Evolutionary conservation across 345 rosid species (phyloP), one percentile per base, ranked within the genome.

Genomic region (Gossypium ekmanianum): DNA sequence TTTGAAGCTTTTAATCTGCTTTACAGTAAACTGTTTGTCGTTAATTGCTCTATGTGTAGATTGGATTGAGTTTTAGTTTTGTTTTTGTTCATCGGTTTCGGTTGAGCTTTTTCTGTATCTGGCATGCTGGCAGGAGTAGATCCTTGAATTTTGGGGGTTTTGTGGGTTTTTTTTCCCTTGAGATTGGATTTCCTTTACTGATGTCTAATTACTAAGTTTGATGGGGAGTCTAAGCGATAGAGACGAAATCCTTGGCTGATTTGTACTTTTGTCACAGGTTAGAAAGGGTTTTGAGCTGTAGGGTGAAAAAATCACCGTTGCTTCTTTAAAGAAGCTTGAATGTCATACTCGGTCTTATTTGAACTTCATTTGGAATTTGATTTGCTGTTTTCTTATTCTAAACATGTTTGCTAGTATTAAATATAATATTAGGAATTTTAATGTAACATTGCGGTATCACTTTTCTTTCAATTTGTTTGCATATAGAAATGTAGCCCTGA

Each of bases 41-140:
- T 2, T 22, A 45, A 20, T 43, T 65, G 2, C 18, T 45, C 1
- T 45, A 11, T 44, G 16, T 67, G 11, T 67, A 45, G 41, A 68
- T 68, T 68, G 72, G 72, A 47, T 68, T 66, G 70, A 43, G 70
- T 11, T 67, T 67, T 45, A 68, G 7, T 68, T 68, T 41, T 68
- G 12, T 45, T 29, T n/a, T 26, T n/a, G 71, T 27, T 61, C 39
- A 7, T 13, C 34, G 10, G 45, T 44, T 44, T 51, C 56, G 24
- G 20, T 68, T 4, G 11, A 16, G 73, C 39, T 11, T 44, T 13
- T 66, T 57, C 61, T 57, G 27, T 18, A 9, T 13, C 14, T 22
- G 11, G 48, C 24, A 39, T 39, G 20, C 18, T 20, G 71, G 22
- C 14, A 50, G 45, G 45, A 50, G 45, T 18, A 51, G 45, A 69